These are phyloP conservation scores for Kwoniella dendrophila DNA, from an alignment of 768 basidiomycete genomes.

Conservation along the genomic window DNA sequence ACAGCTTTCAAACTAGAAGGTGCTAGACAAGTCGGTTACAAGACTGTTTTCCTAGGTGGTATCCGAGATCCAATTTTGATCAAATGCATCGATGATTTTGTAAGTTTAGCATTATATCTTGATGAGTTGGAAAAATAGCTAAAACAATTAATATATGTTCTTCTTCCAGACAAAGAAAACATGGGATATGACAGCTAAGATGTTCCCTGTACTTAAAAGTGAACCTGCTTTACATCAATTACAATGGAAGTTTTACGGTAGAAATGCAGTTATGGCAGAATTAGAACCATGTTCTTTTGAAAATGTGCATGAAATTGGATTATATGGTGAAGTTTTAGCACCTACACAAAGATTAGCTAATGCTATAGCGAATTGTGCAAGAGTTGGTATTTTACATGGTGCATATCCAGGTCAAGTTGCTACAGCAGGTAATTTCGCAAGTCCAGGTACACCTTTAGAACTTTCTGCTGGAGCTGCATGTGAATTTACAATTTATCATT, in stretches of 20 bases:
- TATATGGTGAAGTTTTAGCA: conserved; percentile 6
- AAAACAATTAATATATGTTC: not conserved
- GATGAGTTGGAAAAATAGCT: no score
- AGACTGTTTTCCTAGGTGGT: conserved; percentile 19
- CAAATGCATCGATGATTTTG: conserved; percentile 15
- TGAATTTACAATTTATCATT: conserved; percentile 3
- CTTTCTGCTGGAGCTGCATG: conserved; percentile 4
- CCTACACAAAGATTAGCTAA: conserved; percentile 11
- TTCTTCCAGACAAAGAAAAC: not conserved
- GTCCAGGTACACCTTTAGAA: conserved; percentile 5
- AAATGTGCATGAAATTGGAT: conserved; percentile 1
- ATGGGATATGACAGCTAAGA: not conserved
- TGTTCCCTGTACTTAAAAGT: not conserved
- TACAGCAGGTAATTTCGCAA: conserved; percentile 12
- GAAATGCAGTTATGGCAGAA: conserved; percentile 5
- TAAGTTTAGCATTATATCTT: not conserved
- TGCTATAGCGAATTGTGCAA: conserved; percentile 11
- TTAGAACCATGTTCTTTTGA: conserved; percentile 3
- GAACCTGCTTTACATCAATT: not conserved
- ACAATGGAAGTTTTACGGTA: conserved; percentile 3
- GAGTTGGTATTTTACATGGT: conserved; percentile 3
- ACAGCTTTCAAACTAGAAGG: conserved; percentile 23
- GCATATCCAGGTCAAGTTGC: conserved; percentile 16
- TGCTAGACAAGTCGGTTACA: conserved; percentile 19
- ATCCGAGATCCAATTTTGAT: conserved; percentile 29